Percentiles rank a stretch among this genome's conserved stretches.
These are phyloP conservation scores for Eucalyptus dawsonii DNA, from an alignment of 345 rosid genomes.

Conservation along the genomic window DNA sequence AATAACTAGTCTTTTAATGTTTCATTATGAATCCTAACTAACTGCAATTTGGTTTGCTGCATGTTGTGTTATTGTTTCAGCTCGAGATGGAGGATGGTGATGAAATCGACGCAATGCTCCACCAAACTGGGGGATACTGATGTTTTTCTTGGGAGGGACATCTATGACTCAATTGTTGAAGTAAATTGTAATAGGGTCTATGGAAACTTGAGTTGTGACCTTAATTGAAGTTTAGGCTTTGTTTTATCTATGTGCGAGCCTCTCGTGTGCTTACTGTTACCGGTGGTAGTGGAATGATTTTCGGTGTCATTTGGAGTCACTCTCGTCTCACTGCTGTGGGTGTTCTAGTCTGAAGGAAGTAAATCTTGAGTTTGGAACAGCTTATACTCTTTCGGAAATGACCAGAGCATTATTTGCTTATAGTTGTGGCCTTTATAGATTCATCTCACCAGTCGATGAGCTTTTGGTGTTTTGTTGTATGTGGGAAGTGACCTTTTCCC, in stretches of 20 bases:
- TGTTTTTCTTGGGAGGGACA: not conserved
- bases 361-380: not conserved
- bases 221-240: not conserved
- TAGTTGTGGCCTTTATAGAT: not conserved
- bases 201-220: not conserved
- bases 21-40: not conserved
- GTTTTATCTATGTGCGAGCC: not conserved
- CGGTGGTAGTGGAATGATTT: not conserved
- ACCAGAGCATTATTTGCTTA: not conserved
- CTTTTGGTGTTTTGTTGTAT: not conserved
- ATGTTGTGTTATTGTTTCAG: constrained; percentile 1
- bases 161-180: not conserved
- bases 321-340: not conserved
- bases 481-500: not conserved
- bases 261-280: not conserved
- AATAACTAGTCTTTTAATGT: not conserved
- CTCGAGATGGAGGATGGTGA: constrained; percentile 95
- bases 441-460: not conserved
- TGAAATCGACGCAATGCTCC: constrained; percentile 85
- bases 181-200: not conserved
- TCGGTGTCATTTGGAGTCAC: not conserved
- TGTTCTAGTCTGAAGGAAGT: not conserved
- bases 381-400: not conserved
- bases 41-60: not conserved
- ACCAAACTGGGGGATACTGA: constrained; percentile 59